Evolutionary conservation across 1,284 basidiomycete species (phyloP), one percentile per base, ranked within the genome.

Genomic region (Garcileccinum viscosum): DNA sequence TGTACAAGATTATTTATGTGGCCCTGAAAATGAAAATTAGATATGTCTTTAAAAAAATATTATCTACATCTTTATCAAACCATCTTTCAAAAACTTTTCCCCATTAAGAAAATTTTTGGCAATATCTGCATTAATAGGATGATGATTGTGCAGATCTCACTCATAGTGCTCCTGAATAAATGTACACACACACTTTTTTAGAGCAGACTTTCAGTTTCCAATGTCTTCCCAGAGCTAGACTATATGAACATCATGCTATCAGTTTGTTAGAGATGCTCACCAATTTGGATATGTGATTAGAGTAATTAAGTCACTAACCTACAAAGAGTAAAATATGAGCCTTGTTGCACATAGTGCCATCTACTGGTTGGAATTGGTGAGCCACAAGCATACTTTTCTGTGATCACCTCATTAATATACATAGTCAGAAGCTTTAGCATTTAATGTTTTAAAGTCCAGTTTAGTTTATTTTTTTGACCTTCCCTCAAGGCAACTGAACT

Each of bases 191-290:
- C 56, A 22, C 56, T 59, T 59, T 59, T 59, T 59, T 19, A 59
- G 56, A 22, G 56, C 32, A n/a, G 56, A 59, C 19, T 32, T 22
- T 32, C 56, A 59, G 32, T 59, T 59, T 35, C 56, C 56, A 9
- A 59, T 59, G 32, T 59, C 56, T 58, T 58, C 56, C 56, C 56
- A n/a, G n/a, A n/a, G n/a, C n/a, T n/a, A n/a, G n/a, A n/a, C n/a
- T n/a, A n/a, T n/a, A n/a, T n/a, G n/a, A n/a, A n/a, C n/a, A n/a
- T n/a, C n/a, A n/a, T n/a, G n/a, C n/a, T n/a, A n/a, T n/a, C n/a
- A n/a, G n/a, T n/a, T n/a, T n/a, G n/a, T n/a, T n/a, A n/a, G n/a
- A n/a, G n/a, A n/a, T n/a, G n/a, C n/a, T 56, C 27, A 56, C 30
- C 14, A 56, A 27, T 32, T 56, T 56, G 2, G 53, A 14, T 15